Base-by-base conservation (phyloP, 129 eudicot genomes). In the Daucus carota region DNA sequence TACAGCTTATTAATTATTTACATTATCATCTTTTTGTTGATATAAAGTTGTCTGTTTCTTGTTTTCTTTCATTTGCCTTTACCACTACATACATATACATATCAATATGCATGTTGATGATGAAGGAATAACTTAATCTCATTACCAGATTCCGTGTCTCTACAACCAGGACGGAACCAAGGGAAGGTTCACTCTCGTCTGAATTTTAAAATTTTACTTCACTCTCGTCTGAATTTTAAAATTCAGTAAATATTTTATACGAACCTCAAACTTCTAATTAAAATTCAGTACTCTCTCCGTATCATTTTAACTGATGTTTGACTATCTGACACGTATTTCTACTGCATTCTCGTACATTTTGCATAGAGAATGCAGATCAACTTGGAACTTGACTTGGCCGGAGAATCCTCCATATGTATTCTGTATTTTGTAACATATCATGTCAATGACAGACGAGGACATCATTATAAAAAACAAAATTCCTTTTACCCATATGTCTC, bases 1-100 rank as follows among this genome's bases (percentile, higher is more conserved):
- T 70, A 74, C 82, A 77, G 81, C 80, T 52, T 68, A 68, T 22
- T 63, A 29, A 63, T 63, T 63, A 29, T 63, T 63, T 26, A 63
- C 70, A 29, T 63, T 28, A 62, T 62, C 68, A 34, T 26, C 67
- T 60, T 60, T 60, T 62, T 2, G 38, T 62, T 62, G 34, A 24
- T 62, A 29, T 62, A 62, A 62, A 62, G 69, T 62, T 62, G 69
- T 62, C 38, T 29, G 40, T 3, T 63, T 63, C 70, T 63, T 63
- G 70, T 63, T 63, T 31, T 63, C 20, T 63, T 63, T 29, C 70
- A 1, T 63, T 63, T 63, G 70, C 70, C 40, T 63, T 31, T 63
- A n/a, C 29, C 0, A 4, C 3, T 29, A 29, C 70, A 63, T 63
- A 12, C 10, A 63, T 29, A 1, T 62, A 62, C 68, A 60, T 29